phyloP scores from a whole-genome alignment of 2,329 filamentous ascomycete genomes.

The Pseudogymnoascus sp. region DNA sequence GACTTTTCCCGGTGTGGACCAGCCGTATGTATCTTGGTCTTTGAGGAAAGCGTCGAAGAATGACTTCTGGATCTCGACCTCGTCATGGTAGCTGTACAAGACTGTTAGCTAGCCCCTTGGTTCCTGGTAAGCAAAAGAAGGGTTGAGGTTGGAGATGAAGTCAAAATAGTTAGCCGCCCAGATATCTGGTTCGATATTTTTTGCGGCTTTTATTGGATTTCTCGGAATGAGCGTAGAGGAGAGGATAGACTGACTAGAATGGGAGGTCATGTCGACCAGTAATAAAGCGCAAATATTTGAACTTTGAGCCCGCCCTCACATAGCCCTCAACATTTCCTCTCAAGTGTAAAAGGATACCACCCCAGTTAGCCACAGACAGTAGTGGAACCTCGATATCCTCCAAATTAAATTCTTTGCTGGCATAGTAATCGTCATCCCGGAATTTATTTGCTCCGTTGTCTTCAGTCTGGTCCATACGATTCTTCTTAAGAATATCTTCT shows the following conservation, averaged over 20 bases:
- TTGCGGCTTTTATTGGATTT: neutral
- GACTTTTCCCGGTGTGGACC: constrained; percentile 48
- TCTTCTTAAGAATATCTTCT: constrained; percentile 42
- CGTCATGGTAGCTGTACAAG: neutral
- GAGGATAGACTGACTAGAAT: constrained; percentile 32
- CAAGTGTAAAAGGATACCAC: constrained; percentile 60
- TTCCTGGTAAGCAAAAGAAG: neutral
- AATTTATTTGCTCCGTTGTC: neutral
- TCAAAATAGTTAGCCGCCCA: neutral
- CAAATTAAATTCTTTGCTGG: constrained; percentile 44
- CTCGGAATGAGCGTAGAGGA: neutral
- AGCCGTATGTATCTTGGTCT: constrained; percentile 54
- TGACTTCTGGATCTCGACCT: constrained; percentile 49
- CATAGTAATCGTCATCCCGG: constrained; percentile 4
- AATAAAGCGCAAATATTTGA: constrained; percentile 64
- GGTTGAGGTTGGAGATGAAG: neutral
- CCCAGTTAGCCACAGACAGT: constrained; percentile 62
- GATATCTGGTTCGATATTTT: neutral
- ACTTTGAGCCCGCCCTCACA: constrained; percentile 51
- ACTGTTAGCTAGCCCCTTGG: neutral
- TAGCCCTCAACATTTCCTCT: constrained; percentile 63
- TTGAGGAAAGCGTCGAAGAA: constrained; percentile 68
- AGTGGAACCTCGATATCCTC: constrained; percentile 60
- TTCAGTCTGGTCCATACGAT: constrained; percentile 28
- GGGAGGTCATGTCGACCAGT: constrained; percentile 63